A percentile compares a stretch with the other conserved stretches of the same genome.
These are phyloP conservation scores for Capronia americana DNA, from an alignment of 2,329 filamentous ascomycete genomes.

Conservation along the genomic window DNA sequence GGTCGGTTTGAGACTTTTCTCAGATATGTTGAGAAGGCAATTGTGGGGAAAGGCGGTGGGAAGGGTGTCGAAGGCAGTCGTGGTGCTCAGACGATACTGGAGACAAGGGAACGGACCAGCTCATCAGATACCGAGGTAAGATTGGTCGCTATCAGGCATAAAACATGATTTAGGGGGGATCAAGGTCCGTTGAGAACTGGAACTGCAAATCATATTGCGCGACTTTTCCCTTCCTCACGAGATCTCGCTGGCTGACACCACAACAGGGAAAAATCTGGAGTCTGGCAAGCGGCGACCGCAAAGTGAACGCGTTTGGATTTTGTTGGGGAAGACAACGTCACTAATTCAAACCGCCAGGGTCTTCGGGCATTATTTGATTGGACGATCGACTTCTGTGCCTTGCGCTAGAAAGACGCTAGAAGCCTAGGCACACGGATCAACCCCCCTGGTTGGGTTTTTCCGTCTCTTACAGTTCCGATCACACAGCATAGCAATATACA, in stretches of 20 bases:
- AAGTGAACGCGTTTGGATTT: conserved; percentile 14
- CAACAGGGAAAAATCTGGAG: conserved; percentile 19
- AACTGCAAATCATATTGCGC: conserved; percentile 5
- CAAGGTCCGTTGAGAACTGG: neutral
- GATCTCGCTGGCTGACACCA: neutral
- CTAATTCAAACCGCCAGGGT: conserved; percentile 10
- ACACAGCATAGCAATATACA: neutral
- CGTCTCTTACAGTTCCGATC: conserved; percentile 4
- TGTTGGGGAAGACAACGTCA: conserved; percentile 34
- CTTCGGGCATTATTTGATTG: conserved; percentile 8
- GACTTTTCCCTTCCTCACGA: conserved; percentile 10
- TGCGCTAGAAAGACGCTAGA: conserved; percentile 35
- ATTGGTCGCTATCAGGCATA: neutral
- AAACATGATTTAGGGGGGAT: conserved; percentile 1
- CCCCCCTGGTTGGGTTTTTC: neutral
- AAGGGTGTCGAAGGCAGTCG: neutral
- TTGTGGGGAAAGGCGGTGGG: conserved; percentile 28
- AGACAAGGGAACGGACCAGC: neutral
- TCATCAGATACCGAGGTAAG: neutral
- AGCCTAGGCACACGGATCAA: conserved; percentile 10
- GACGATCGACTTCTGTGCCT: conserved; percentile 11
- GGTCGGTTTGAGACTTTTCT: conserved; percentile 21
- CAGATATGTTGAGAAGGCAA: conserved; percentile 34
- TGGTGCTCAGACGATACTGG: neutral
- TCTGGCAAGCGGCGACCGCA: neutral